Percentiles rank a stretch among this genome's conserved stretches.
Evolutionary conservation across 805 yeast species (phyloP).

Genomic region (Candida argentea): DNA sequence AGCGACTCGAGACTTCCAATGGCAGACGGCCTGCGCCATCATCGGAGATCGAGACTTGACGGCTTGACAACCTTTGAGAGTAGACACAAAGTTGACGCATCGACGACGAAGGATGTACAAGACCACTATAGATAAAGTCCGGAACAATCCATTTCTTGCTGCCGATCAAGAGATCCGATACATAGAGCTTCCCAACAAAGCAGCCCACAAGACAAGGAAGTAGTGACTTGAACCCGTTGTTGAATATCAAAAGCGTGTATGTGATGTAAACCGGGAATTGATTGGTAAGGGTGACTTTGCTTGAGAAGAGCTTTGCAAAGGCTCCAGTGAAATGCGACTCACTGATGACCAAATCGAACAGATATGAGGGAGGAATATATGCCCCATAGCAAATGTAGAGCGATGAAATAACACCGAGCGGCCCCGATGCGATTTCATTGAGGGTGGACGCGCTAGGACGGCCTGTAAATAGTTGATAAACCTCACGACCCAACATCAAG

Average conservation of each 20-base stretch:
- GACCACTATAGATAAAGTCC: constrained; percentile 13
- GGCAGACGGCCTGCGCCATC: no score
- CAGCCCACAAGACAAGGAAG: constrained; percentile 28
- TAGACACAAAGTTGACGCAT: background rate
- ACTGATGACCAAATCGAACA: constrained; percentile 21
- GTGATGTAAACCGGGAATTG: constrained; percentile 31
- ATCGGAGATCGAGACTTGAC: no score
- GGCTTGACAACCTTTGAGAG: background rate
- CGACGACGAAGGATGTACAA: constrained; percentile 15
- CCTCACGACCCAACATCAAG: constrained; percentile 36
- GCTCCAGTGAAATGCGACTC: constrained; percentile 3
- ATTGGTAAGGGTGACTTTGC: constrained; percentile 20
- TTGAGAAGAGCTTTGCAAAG: constrained; percentile 1
- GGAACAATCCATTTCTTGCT: constrained; percentile 26
- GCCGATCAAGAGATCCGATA: constrained; percentile 27
- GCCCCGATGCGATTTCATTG: constrained; percentile 29
- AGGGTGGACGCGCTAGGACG: constrained; percentile 14
- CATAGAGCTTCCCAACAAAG: constrained; percentile 26
- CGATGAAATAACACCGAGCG: constrained; percentile 29
- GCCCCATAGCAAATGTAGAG: constrained; percentile 28
- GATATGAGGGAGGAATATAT: constrained; percentile 24
- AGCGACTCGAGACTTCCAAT: no score
- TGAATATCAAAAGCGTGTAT: constrained; percentile 24
- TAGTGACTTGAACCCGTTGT: constrained; percentile 26
- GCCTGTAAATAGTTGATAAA: constrained; percentile 18